Base-by-base conservation (phyloP, 2,329 filamentous ascomycete genomes). In the Pseudogymnoascus sp. region DNA sequence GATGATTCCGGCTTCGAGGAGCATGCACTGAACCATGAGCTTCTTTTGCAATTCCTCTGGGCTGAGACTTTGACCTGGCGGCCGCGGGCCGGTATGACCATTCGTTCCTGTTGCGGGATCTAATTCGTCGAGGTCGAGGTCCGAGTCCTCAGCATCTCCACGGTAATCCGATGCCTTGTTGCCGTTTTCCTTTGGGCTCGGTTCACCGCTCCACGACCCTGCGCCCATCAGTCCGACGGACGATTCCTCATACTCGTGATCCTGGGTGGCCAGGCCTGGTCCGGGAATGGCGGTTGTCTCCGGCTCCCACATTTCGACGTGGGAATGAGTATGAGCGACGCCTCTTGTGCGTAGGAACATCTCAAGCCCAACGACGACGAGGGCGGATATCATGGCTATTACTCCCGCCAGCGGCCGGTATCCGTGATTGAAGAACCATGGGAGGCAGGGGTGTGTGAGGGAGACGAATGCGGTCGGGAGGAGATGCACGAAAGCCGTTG, bases 291-390 rank as follows among this genome's bases (percentile, higher is more conserved):
- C 45, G 29, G 36, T 27, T 5, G 33, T 59, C 33, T 59, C 37
- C 0, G 42, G 36, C 4, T 59, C 58, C 58, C 58, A 55, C 9
- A 31, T 55, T 77, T 33, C 68, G 25, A 67, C 73, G 66, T 86
- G 84, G 1, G 81, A 80, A 69, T 87, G 82, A 1, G 82, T 82
- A 69, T 85, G 85, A 1, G 82, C 79, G 1, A 84, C 85, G 45
- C 85, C 85, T 61, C 84, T 76, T 1, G 87, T 88, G 0, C 91
- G 92, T 67, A 97, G 87, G 72, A 92, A 91, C 76, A 94, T 96
- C 74, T 97, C 93, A 60, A 97, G 82, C 1, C 85, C 83, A 5
- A 96, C 90, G 2, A 97, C 92, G 3, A 89, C 77, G 63, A 96
- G 80, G n/a, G 90, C 89, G 9, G 89, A 86, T 8, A 86, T 74